Evolutionary conservation across 1,284 basidiomycete genomes (phyloP).

Genomic region (Sutorius eximius): DNA sequence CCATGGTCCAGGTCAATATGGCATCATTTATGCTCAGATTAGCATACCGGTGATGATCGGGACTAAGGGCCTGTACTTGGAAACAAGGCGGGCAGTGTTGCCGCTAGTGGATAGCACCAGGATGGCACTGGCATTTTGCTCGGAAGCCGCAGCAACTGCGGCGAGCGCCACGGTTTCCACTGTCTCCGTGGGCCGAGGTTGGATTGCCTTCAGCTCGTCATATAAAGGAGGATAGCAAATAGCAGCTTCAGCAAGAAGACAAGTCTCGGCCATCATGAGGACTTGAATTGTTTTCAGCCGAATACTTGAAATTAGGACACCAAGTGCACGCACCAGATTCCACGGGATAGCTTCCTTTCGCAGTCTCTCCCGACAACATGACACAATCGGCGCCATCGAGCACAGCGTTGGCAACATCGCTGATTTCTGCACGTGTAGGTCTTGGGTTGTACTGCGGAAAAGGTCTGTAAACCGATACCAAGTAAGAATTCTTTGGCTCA

Average conservation of each 20-base stretch:
- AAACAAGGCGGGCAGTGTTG: constrained; percentile 93
- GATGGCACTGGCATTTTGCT: constrained; percentile 93
- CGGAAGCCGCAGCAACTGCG: constrained; percentile 90
- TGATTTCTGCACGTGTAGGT: constrained; percentile 95
- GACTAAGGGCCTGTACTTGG: constrained; percentile 93
- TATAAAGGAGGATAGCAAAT: constrained; percentile 93
- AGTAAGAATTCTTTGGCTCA: constrained; percentile 37
- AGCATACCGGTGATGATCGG: constrained; percentile 89
- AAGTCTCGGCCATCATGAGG: constrained; percentile 98
- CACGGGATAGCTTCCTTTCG: constrained; percentile 93
- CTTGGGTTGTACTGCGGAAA: constrained; percentile 87
- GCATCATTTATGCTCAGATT: neutral
- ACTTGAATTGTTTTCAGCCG: constrained; percentile 48
- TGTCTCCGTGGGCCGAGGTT: constrained; percentile 86
- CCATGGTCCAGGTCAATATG: neutral
- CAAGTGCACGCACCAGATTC: constrained; percentile 69
- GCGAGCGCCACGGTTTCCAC: constrained; percentile 93
- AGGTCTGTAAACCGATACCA: constrained; percentile 15
- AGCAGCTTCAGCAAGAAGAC: constrained; percentile 89
- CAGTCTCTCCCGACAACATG: constrained; percentile 98
- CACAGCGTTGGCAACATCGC: constrained; percentile 97
- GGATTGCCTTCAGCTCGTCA: constrained; percentile 80
- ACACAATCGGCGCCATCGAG: constrained; percentile 97
- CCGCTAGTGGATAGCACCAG: constrained; percentile 96
- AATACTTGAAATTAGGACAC: neutral